Conservation (phyloP, 225 moss, liverwort and hornwort species). For the Polytrichum commune region DNA sequence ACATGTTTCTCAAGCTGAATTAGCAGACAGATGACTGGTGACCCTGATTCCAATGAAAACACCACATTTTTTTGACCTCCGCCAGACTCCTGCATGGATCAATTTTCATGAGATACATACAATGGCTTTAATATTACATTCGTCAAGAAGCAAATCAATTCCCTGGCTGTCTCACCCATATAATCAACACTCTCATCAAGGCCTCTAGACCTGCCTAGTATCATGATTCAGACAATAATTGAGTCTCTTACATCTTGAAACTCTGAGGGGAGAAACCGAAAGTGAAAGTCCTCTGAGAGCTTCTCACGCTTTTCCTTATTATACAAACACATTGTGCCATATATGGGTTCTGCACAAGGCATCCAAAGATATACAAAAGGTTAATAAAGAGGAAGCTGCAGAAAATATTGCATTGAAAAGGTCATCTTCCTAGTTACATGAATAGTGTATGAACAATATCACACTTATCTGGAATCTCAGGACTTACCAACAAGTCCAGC, state of each 20-base stretch:
- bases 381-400: background rate
- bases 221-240: background rate
- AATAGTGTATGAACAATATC: background rate
- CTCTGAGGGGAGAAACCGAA: conserved; percentile 82
- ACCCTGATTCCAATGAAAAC: conserved; percentile 85
- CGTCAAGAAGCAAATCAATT: background rate
- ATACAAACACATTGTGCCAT: conserved; percentile 90
- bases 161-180: no score
- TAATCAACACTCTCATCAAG: no score
- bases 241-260: conserved; percentile 81
- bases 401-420: background rate
- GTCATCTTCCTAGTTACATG: background rate
- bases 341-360: conserved; percentile 76
- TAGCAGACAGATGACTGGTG: conserved; percentile 83
- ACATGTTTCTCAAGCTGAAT: conserved; percentile 99
- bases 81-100: conserved; percentile 46
- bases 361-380: conserved; percentile 11
- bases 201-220: no score
- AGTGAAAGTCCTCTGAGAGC: conserved; percentile 92
- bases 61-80: conserved; percentile 69
- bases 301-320: conserved; percentile 96
- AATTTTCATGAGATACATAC: background rate
- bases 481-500: conserved; percentile 94
- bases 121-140: no score
- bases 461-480: conserved; percentile 7